Evolutionary conservation across 208 protist genomes (phyloP).

Genomic region (Lotmaria passim): DNA sequence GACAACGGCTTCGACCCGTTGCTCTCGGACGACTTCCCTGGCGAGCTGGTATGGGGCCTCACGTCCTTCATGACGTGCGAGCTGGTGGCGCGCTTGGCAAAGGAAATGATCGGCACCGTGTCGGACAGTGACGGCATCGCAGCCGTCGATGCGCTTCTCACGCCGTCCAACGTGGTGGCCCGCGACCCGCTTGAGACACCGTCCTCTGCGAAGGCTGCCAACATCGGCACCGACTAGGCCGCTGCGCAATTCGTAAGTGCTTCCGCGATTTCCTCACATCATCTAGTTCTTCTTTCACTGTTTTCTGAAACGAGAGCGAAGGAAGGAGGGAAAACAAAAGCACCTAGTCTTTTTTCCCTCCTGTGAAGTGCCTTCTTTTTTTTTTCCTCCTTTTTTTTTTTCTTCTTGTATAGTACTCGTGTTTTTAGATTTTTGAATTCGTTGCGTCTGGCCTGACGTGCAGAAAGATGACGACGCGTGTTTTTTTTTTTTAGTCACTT

Average conservation of each 20-base stretch:
- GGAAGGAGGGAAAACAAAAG: too few species aligned
- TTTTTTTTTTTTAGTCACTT: too few species aligned
- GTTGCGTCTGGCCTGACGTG: background rate
- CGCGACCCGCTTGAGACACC: conserved; percentile 23
- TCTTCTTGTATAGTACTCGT: background rate
- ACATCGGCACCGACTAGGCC: background rate
- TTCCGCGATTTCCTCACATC: too few species aligned
- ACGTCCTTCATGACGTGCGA: conserved; percentile 80
- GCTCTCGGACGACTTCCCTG: conserved; percentile 69
- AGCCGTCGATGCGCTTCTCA: conserved; percentile 13
- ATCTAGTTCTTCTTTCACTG: background rate
- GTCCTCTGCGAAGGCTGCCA: background rate
- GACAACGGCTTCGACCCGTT: conserved; percentile 61
- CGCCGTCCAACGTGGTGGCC: conserved; percentile 27
- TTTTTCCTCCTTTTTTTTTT: background rate
- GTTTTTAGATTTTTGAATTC: background rate
- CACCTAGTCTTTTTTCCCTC: too few species aligned
- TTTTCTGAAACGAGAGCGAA: background rate
- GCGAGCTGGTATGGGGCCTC: conserved; percentile 86
- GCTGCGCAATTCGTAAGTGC: background rate
- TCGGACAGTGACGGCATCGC: background rate
- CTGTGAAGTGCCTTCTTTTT: background rate
- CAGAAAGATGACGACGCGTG: too few species aligned
- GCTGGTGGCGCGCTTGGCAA: conserved; percentile 62
- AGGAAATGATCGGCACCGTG: background rate